Evolutionary conservation across 176 grass and related monocot genomes (phyloP).

Genomic region (Oryza officinalis): DNA sequence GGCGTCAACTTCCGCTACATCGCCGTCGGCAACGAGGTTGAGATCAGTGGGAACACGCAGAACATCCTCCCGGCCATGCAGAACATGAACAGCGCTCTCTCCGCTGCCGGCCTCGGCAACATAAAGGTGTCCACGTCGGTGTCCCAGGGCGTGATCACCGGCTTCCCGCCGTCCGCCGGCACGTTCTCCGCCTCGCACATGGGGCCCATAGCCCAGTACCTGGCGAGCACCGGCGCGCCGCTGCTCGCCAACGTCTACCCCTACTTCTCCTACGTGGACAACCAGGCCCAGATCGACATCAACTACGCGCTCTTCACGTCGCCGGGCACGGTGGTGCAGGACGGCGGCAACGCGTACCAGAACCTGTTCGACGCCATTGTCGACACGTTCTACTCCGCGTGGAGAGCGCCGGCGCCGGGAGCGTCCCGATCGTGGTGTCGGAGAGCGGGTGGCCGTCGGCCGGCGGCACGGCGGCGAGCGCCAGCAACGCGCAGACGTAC

Average conservation of each 20-base stretch:
- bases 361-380: slow-evolving; percentile 58
- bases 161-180: slow-evolving; percentile 48
- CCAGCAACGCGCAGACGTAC: slow-evolving; percentile 46
- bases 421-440: slow-evolving; percentile 49
- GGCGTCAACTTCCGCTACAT: slow-evolving; percentile 52
- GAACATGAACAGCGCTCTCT: slow-evolving; percentile 34
- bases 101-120: neutral
- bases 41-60: neutral
- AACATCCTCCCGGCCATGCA: slow-evolving; percentile 52
- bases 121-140: slow-evolving; percentile 56
- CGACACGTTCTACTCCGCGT: slow-evolving; percentile 56
- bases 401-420: slow-evolving; percentile 20
- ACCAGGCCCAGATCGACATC: slow-evolving; percentile 16
- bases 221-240: slow-evolving; percentile 31
- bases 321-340: slow-evolving; percentile 18
- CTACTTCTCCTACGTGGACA: slow-evolving; percentile 42
- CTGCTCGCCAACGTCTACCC: slow-evolving; percentile 55
- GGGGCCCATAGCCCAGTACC: slow-evolving; percentile 35
- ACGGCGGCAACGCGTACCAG: slow-evolving; percentile 36
- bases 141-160: slow-evolving; percentile 39
- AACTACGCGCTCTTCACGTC: slow-evolving; percentile 58
- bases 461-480: slow-evolving; percentile 24
- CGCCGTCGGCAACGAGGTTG: slow-evolving; percentile 63
- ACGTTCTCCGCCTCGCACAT: slow-evolving; percentile 46
- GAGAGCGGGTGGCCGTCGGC: slow-evolving; percentile 69